A percentile compares a stretch with the other conserved stretches of the same genome.
Conservation (phyloP, 1,139 yeast genomes). For the Diutina ranongensis region DNA sequence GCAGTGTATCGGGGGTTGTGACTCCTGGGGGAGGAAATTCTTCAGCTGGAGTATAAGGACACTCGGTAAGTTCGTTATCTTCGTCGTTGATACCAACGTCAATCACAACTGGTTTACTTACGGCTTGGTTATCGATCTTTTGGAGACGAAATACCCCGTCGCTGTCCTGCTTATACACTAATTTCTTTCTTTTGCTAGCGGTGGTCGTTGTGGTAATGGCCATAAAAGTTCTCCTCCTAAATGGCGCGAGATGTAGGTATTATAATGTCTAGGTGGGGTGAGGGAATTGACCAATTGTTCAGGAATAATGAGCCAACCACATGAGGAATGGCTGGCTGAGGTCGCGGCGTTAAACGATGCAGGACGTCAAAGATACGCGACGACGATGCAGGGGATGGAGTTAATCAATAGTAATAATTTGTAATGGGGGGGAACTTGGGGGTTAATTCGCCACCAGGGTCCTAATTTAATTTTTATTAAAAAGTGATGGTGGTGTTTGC, state of each 20-base stretch:
- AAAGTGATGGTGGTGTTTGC: too few species aligned
- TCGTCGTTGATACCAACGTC: conserved; percentile 17
- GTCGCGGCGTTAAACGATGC: too few species aligned
- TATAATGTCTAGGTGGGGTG: neutral
- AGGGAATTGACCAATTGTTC: neutral
- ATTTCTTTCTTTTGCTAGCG: conserved; percentile 13
- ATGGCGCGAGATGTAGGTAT: neutral
- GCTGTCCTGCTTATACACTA: conserved; percentile 29
- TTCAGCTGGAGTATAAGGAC: conserved; percentile 7
- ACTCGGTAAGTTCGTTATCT: conserved; percentile 17
- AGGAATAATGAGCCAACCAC: too few species aligned
- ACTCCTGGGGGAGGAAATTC: neutral
- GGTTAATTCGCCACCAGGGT: too few species aligned
- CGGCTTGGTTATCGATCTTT: conserved; percentile 14
- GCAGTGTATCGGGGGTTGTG: neutral
- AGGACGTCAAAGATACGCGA: too few species aligned
- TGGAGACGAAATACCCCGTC: conserved; percentile 33
- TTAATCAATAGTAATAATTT: too few species aligned
- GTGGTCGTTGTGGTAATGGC: neutral
- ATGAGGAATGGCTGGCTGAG: too few species aligned
- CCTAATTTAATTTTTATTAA: too few species aligned
- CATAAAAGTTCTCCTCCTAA: neutral
- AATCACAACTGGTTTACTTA: conserved; percentile 6
- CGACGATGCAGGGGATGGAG: too few species aligned
- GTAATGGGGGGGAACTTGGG: too few species aligned